phyloP scores from a whole-genome alignment of 495 filamentous ascomycete genomes.

The Thermothielavioides terrestris region DNA sequence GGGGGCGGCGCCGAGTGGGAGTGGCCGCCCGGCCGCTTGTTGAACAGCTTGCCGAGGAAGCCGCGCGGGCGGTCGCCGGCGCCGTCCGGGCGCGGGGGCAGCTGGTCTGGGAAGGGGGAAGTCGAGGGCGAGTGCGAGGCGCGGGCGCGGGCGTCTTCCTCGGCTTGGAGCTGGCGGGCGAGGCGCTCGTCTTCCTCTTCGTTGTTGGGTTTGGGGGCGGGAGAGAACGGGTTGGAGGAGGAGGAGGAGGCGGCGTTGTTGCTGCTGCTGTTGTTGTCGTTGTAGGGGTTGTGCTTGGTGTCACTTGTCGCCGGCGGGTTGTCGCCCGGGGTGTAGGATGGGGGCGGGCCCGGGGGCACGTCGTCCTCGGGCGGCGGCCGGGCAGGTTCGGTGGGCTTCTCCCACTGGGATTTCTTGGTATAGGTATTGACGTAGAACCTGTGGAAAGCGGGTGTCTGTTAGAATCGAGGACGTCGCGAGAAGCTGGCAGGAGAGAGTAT shows the following conservation, averaged over 20 bases:
- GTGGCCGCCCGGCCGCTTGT: conserved; percentile 17
- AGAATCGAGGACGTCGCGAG: neutral
- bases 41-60: conserved; percentile 48
- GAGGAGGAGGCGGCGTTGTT: conserved; percentile 44
- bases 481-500: neutral
- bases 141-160: conserved; percentile 60
- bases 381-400: conserved; percentile 57
- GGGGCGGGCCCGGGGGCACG: conserved; percentile 49
- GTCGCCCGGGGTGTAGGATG: conserved; percentile 48
- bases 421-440: conserved; percentile 86
- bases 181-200: conserved; percentile 61
- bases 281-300: conserved; percentile 54
- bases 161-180: conserved; percentile 70
- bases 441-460: neutral
- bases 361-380: conserved; percentile 29
- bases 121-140: neutral
- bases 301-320: conserved; percentile 38
- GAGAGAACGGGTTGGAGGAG: conserved; percentile 2
- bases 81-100: conserved; percentile 31
- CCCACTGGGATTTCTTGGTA: conserved; percentile 85
- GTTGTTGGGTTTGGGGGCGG: conserved; percentile 4
- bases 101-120: conserved; percentile 25
- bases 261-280: conserved; percentile 28
- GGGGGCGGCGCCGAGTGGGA: conserved; percentile 5
- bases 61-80: conserved; percentile 35